These are phyloP conservation scores for Fusarium solani-melongenae DNA, from an alignment of 2,329 filamentous ascomycete genomes.

Conservation along the genomic window DNA sequence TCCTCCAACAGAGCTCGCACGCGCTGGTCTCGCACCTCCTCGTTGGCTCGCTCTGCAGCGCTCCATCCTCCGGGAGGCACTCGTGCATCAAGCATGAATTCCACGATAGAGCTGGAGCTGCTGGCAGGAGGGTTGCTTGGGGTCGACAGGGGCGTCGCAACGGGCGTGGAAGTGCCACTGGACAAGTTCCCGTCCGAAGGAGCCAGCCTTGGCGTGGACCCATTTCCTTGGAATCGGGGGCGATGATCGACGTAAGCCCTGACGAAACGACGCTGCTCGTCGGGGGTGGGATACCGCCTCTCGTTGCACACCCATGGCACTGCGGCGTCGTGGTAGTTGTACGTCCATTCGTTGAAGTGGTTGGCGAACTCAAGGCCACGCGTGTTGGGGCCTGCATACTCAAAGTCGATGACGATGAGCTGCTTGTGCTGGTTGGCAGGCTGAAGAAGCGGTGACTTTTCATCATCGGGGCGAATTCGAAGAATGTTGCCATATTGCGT, in stretches of 20 bases:
- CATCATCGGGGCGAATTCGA: slow-evolving; percentile 72
- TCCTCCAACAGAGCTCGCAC: slow-evolving; percentile 80
- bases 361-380: slow-evolving; percentile 94
- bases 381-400: slow-evolving; percentile 92
- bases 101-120: slow-evolving; percentile 68
- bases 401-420: slow-evolving; percentile 96
- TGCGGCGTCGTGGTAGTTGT: slow-evolving; percentile 88
- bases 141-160: slow-evolving; percentile 48
- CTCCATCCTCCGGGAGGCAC: slow-evolving; percentile 65
- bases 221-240: slow-evolving; percentile 67
- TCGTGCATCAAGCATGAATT: slow-evolving; percentile 86
- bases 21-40: slow-evolving; percentile 73
- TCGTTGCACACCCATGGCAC: slow-evolving; percentile 75
- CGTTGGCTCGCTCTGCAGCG: slow-evolving; percentile 66
- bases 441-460: slow-evolving; percentile 86
- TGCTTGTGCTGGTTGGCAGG: slow-evolving; percentile 96
- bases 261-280: slow-evolving; percentile 88
- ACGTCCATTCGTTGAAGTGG: slow-evolving; percentile 98
- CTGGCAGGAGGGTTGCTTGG: slow-evolving; percentile 49
- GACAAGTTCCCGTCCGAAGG: slow-evolving; percentile 55
- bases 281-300: slow-evolving; percentile 76
- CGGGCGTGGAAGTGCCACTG: slow-evolving; percentile 46
- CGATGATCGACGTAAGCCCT: slow-evolving; percentile 87
- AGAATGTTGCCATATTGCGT: slow-evolving; percentile 99
- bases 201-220: slow-evolving; percentile 61